Evolutionary conservation across 106 monocot species (phyloP), one percentile per base, ranked within the genome.

Genomic region (Triglochin maritima): DNA sequence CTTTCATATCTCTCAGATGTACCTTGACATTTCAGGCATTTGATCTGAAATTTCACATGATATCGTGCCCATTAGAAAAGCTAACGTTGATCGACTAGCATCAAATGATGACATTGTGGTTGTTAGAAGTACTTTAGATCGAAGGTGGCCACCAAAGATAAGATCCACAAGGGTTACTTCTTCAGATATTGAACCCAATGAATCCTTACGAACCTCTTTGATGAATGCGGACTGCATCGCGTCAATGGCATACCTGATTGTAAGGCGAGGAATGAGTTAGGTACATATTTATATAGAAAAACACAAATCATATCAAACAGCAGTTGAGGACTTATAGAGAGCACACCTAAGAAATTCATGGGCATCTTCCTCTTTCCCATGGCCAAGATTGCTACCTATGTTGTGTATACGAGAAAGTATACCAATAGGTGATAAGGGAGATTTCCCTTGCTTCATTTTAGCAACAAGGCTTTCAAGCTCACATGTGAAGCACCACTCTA

Each of bases 291-390:
- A 58, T 9, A 2, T 64, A 47, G 29, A 29, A 29, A 29, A 29
- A 29, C 29, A 29, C 29, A 63, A 11, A 42, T 5, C 11, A 61
- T 6, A 61, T 29, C 6, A 61, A 61, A 61, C 4, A 41, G 2
- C 2, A 10, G 10, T 8, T 11, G 46, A 46, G 17, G 44, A 44
- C 13, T 59, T 44, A 60, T 45, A 69, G 1, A 50, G 6, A 66
- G 15, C 59, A 65, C 57, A 91, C 96, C 90, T 91, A 69, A 98
- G 75, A 76, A 98, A 98, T 74, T 98, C 96, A 81, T 98, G 96
- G 14, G 96, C 96, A 86, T 98, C 96, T 82, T 98, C 96, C 82
- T 98, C 76, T 64, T 73, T 83, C 16, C 96, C 91, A 60, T 74
- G 80, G 44, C 86, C 82, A 80, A 98, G 84, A 67, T 76, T 81